A percentile compares a stretch with the other conserved stretches of the same genome.
These are phyloP conservation scores for Macaranga tanarius DNA, from an alignment of 441 rosid species.

Conservation along the genomic window DNA sequence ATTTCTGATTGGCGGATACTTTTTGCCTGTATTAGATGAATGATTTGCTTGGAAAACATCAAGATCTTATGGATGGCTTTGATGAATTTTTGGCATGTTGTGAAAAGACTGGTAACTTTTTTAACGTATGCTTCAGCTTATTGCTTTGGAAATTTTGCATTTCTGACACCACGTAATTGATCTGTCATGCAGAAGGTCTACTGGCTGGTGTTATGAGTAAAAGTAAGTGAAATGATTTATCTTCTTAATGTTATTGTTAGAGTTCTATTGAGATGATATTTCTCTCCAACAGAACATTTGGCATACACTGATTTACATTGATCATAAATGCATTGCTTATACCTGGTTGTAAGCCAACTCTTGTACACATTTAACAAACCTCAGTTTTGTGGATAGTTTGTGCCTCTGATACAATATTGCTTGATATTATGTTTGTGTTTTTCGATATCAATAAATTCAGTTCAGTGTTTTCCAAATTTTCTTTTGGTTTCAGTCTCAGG, in stretches of 20 bases:
- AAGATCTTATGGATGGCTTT: slow-evolving; percentile 85
- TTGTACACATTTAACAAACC: not conserved
- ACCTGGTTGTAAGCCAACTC: not conserved
- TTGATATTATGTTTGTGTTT: not conserved
- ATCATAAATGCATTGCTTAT: not conserved
- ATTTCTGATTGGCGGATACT: slow-evolving; percentile 21
- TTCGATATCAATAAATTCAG: not conserved
- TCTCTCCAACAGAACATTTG: not conserved
- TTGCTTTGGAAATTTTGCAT: slow-evolving; percentile 17
- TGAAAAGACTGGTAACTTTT: slow-evolving; percentile 71
- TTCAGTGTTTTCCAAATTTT: not conserved
- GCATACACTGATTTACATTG: not conserved
- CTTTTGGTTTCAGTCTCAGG: slow-evolving; percentile 3
- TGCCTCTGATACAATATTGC: not conserved
- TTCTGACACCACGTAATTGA: slow-evolving; percentile 24
- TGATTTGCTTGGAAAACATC: slow-evolving; percentile 77
- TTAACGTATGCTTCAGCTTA: slow-evolving; percentile 25
- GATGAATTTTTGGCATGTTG: slow-evolving; percentile 78
- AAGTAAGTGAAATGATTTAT: slow-evolving; percentile 57
- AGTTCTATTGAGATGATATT: not conserved
- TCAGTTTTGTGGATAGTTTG: not conserved
- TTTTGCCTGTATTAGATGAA: slow-evolving; percentile 55
- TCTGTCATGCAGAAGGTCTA: slow-evolving; percentile 69
- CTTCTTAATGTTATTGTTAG: slow-evolving; percentile 13
- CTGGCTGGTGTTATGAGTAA: slow-evolving; percentile 84